Evolutionary conservation across 2,329 filamentous ascomycete species (phyloP).

Genomic region (Trichoderma polysporum): DNA sequence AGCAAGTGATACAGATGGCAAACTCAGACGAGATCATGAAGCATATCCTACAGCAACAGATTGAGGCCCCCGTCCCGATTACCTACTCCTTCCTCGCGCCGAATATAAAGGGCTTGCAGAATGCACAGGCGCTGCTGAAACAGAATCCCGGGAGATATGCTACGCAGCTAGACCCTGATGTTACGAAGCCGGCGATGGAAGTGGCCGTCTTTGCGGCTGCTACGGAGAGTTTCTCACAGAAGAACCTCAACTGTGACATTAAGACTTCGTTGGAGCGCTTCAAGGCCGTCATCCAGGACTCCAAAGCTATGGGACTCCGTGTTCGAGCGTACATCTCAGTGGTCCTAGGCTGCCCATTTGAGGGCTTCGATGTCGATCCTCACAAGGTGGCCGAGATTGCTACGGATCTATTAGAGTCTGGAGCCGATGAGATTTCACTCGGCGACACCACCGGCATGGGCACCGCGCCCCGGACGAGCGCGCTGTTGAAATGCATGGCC

Average conservation of each 20-base stretch:
- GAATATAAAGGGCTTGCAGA: slow-evolving; percentile 70
- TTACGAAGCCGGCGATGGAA: slow-evolving; percentile 56
- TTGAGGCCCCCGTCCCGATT: slow-evolving; percentile 55
- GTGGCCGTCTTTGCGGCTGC: slow-evolving; percentile 80
- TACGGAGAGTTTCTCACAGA: slow-evolving; percentile 75
- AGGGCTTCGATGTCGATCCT: slow-evolving; percentile 63
- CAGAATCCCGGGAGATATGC: slow-evolving; percentile 50
- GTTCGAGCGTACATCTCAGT: slow-evolving; percentile 81
- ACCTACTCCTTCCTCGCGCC: slow-evolving; percentile 81
- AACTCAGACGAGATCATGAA: slow-evolving; percentile 73
- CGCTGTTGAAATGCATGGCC: slow-evolving; percentile 62
- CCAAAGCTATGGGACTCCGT: slow-evolving; percentile 63
- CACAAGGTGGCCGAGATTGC: slow-evolving; percentile 66
- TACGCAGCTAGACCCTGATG: slow-evolving; percentile 49
- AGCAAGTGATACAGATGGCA: slow-evolving; percentile 60
- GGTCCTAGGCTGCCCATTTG: slow-evolving; percentile 77
- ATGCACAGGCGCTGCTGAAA: slow-evolving; percentile 56
- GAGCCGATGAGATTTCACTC: slow-evolving; percentile 85
- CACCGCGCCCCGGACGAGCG: slow-evolving; percentile 67
- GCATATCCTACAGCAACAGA: slow-evolving; percentile 60
- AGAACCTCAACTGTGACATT: slow-evolving; percentile 81
- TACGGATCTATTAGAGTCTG: slow-evolving; percentile 73
- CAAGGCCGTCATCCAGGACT: slow-evolving; percentile 65
- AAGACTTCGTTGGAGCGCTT: slow-evolving; percentile 71
- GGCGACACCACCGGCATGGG: slow-evolving; percentile 92